Percentiles rank a stretch among this genome's conserved stretches.
Conservation (phyloP, 1,284 basidiomycete genomes). For the Xerocomus nothofagi region DNA sequence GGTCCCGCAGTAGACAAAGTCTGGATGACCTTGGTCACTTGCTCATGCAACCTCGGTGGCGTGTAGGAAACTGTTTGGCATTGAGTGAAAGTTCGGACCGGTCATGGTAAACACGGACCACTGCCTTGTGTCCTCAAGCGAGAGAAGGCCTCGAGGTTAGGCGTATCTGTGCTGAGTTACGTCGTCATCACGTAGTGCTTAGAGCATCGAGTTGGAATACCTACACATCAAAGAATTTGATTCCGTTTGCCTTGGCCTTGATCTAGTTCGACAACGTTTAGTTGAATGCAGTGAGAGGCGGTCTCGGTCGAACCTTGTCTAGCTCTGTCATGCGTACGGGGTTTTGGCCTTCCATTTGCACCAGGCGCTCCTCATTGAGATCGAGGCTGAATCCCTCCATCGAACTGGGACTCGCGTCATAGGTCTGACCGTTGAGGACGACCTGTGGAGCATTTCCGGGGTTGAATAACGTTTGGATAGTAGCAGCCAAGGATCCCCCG, state of each 20-base stretch:
- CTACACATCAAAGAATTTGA: conserved; percentile 88
- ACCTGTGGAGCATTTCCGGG: conserved; percentile 15
- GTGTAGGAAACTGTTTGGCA: conserved; percentile 49
- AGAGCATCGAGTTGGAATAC: conserved; percentile 18
- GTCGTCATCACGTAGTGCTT: conserved; percentile 14
- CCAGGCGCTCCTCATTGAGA: conserved; percentile 68
- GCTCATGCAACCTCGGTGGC: conserved; percentile 56
- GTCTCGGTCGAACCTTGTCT: conserved; percentile 60
- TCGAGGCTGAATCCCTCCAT: conserved; percentile 55
- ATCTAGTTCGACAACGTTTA: conserved; percentile 44
- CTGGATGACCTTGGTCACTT: conserved; percentile 61
- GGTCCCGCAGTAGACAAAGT: conserved; percentile 68
- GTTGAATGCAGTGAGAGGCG: background rate
- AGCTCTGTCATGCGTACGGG: conserved; percentile 82
- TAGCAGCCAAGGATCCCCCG: conserved; percentile 22
- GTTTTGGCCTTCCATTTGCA: conserved; percentile 67
- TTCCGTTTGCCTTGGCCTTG: conserved; percentile 68
- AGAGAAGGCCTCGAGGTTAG: conserved; percentile 53
- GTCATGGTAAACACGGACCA: conserved; percentile 35
- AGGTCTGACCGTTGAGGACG: conserved; percentile 27
- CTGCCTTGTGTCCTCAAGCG: conserved; percentile 37
- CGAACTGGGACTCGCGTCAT: conserved; percentile 20
- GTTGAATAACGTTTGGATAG: conserved; percentile 12
- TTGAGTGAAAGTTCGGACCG: conserved; percentile 9
- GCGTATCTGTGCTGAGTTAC: conserved; percentile 68